Evolutionary conservation across 176 grass and related monocot genomes (phyloP), one percentile per base, ranked within the genome.

Genomic region (Saccharum spontaneum): DNA sequence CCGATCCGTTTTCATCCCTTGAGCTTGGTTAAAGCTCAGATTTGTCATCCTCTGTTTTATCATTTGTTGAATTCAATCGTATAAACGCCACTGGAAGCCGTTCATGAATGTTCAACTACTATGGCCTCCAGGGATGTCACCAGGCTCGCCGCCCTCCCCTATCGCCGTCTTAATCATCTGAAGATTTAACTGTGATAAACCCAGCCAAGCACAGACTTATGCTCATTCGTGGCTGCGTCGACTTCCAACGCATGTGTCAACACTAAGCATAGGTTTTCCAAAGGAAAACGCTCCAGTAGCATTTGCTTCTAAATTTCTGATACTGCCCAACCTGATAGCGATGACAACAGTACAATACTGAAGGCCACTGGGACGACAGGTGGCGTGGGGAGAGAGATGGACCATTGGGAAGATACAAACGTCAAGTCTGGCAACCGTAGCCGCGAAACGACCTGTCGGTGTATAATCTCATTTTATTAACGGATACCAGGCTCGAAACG

Each of bases 401-500:
- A 54, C 50, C 16, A 54, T 54, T 50, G 15, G 38, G 37, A 60
- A 52, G 6, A 9, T 22, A 33, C 4, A 36, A 36, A 36, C 34
- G 34, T 3, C 33, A 36, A 36, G 34, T 36, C 34, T 36, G 34
- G 34, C 0, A 36, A 52, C 44, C 26, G 69, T 55, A 37, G 66
- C 31, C 50, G 3, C 13, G 40, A 12, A n/a, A 24, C 7, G 2
- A n/a, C 15, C 69, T 70, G 48, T 12, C 46, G 11, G 33, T 36
- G 60, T 83, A 86, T 54, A 50, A 82, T 57, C 69, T 60, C 45
- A 82, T 46, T 45, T 90, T 90, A 90, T 83, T 90, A 87, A 68
- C 38, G 16, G n/a, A 63, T 73, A 61, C 55, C 67, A 83, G 28
- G 37, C 78, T 24, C 36, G 30, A 69, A 78, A 16, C 37, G 24